Percentiles rank a stretch among this genome's conserved stretches.
These are phyloP conservation scores for Apiotrichum porosum DNA, from an alignment of 1,284 basidiomycete species.

Conservation along the genomic window DNA sequence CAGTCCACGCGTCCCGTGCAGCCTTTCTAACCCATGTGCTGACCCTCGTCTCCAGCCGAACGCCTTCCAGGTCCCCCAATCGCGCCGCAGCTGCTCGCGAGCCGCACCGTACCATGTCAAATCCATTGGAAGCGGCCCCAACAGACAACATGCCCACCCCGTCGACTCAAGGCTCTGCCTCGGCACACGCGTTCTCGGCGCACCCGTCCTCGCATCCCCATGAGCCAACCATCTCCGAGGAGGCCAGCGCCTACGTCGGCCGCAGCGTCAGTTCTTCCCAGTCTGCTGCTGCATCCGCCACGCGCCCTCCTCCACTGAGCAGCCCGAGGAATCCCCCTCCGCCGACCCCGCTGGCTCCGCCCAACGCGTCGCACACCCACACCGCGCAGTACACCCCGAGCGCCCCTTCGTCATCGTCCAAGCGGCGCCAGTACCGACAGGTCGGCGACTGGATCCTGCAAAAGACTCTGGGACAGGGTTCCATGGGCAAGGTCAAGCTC, in stretches of 20 bases:
- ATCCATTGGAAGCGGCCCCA: constrained; percentile 7
- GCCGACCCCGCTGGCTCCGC: neutral
- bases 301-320: neutral
- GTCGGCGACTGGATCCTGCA: constrained; percentile 93
- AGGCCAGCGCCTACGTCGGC: constrained; percentile 21
- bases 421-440: constrained; percentile 29
- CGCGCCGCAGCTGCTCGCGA: constrained; percentile 23
- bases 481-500: constrained; percentile 99
- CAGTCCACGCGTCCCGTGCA: too few species aligned
- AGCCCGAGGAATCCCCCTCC: neutral
- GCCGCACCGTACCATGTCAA: constrained; percentile 20
- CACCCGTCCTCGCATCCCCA: constrained; percentile 25
- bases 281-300: neutral
- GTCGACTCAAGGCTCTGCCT: too few species aligned
- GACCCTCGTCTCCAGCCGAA: constrained; percentile 21
- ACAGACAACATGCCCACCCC: constrained; percentile 1
- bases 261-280: constrained; percentile 9
- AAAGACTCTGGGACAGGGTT: constrained; percentile 95
- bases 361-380: neutral
- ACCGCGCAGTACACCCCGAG: neutral
- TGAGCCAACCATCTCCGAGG: constrained; percentile 38
- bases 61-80: constrained; percentile 40
- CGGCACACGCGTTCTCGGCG: constrained; percentile 12
- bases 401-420: neutral
- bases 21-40: too few species aligned